Percentiles rank a stretch among this genome's conserved stretches.
phyloP scores from a whole-genome alignment of 176 grass and related monocot genomes.

The Paspalum vaginatum region DNA sequence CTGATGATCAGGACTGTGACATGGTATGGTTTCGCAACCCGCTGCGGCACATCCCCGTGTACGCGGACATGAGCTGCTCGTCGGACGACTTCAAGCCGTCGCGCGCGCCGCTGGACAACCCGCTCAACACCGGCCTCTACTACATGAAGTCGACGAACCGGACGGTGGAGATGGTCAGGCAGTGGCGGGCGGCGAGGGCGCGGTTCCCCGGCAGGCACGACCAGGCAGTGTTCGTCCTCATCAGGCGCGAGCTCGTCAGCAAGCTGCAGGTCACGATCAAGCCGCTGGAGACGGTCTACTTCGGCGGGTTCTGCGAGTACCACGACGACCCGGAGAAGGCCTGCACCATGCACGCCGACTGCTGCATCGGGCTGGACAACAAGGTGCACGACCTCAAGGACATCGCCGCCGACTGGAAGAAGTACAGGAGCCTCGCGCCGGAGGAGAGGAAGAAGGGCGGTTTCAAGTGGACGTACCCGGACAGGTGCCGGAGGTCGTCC shows the following conservation, averaged over 20 bases:
- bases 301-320: constrained; percentile 43
- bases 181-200: constrained; percentile 40
- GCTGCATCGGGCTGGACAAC: constrained; percentile 21
- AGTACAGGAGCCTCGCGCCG: constrained; percentile 34
- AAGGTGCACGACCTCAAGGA: constrained; percentile 46
- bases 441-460: neutral
- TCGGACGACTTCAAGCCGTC: constrained; percentile 41
- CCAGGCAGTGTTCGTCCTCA: constrained; percentile 46
- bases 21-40: constrained; percentile 64
- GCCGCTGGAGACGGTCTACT: constrained; percentile 47
- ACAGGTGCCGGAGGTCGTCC: neutral
- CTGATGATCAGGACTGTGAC: constrained; percentile 52
- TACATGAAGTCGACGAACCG: constrained; percentile 51
- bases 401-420: constrained; percentile 48
- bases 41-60: constrained; percentile 44
- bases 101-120: constrained; percentile 22
- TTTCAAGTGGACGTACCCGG: constrained; percentile 11
- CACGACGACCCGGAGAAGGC: constrained; percentile 34
- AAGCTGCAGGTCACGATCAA: constrained; percentile 25
- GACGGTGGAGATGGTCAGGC: constrained; percentile 29
- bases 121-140: constrained; percentile 55
- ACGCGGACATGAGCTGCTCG: constrained; percentile 46
- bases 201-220: constrained; percentile 27
- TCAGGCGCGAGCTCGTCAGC: constrained; percentile 35
- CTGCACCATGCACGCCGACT: constrained; percentile 55